Evolutionary conservation across 164 flowering plant genomes (phyloP).

Genomic region (Hamamelis virginiana): DNA sequence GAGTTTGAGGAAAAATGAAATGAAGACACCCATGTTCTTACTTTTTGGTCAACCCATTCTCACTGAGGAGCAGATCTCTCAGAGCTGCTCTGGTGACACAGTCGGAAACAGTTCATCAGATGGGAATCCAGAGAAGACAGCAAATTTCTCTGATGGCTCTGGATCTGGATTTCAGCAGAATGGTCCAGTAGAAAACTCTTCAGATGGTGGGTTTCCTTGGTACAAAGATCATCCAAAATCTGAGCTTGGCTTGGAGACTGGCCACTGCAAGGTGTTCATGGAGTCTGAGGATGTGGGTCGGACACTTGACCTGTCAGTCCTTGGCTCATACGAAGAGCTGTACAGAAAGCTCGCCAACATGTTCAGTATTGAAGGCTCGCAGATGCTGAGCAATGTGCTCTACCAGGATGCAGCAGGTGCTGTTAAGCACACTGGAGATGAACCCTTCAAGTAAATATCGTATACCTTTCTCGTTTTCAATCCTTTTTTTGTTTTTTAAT

Average conservation of each 20-base stretch:
- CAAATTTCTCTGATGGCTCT: slow-evolving; percentile 34
- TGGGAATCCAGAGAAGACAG: slow-evolving; percentile 33
- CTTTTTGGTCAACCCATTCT: slow-evolving; percentile 54
- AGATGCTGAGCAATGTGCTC: slow-evolving; percentile 32
- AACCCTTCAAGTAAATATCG: slow-evolving; percentile 44
- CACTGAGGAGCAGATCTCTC: slow-evolving; percentile 41
- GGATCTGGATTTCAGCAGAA: slow-evolving; percentile 30
- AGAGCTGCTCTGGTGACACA: slow-evolving; percentile 39
- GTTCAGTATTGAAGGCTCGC: slow-evolving; percentile 42
- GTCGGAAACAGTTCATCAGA: slow-evolving; percentile 33
- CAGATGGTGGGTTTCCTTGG: slow-evolving; percentile 26
- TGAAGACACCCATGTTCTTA: slow-evolving; percentile 33
- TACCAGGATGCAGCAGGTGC: slow-evolving; percentile 42
- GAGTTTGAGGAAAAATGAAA: slow-evolving; percentile 21
- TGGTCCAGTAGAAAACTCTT: slow-evolving; percentile 22
- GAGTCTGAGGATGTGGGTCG: slow-evolving; percentile 53
- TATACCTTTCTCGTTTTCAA: too few species aligned
- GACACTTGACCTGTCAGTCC: slow-evolving; percentile 49
- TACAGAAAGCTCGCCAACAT: slow-evolving; percentile 39
- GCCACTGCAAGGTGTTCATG: slow-evolving; percentile 59
- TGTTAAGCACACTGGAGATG: slow-evolving; percentile 41
- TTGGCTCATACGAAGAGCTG: slow-evolving; percentile 53
- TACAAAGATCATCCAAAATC: slow-evolving; percentile 26
- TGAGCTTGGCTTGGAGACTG: slow-evolving; percentile 37
- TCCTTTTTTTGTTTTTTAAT: background rate